phyloP scores from a whole-genome alignment of 192 early-diverging fungal genomes.

The Gryganskiella cystojenkinii region DNA sequence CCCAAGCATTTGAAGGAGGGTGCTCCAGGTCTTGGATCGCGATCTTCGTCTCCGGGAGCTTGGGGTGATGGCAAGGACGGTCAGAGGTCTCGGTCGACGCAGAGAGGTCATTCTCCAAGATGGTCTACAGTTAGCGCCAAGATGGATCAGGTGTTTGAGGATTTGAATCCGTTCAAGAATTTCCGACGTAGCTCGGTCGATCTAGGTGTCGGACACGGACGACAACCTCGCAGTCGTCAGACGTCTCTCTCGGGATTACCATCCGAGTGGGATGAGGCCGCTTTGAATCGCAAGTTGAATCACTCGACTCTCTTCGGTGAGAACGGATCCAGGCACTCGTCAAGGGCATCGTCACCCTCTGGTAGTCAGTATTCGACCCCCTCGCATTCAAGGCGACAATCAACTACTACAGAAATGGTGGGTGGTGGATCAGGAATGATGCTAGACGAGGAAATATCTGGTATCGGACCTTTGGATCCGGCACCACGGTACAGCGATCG shows the following conservation, averaged over 20 bases:
- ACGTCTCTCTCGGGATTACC: slow-evolving; percentile 32
- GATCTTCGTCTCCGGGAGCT: background rate
- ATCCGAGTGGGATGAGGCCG: slow-evolving; percentile 46
- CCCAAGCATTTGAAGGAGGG: slow-evolving; percentile 14
- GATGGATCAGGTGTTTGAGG: slow-evolving; percentile 39
- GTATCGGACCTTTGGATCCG: background rate
- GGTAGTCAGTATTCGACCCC: background rate
- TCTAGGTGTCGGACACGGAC: background rate
- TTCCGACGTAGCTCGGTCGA: slow-evolving; percentile 9
- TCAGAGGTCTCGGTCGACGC: background rate
- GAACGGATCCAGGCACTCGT: slow-evolving; percentile 5
- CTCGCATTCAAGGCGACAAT: background rate
- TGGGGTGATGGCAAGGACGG: background rate
- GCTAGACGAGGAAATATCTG: background rate
- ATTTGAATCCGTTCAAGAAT: slow-evolving; percentile 37
- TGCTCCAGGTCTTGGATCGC: background rate
- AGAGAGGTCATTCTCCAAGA: slow-evolving; percentile 17
- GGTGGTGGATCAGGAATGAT: background rate
- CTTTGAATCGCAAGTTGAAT: slow-evolving; percentile 7
- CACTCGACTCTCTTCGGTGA: slow-evolving; percentile 48
- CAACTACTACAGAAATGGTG: slow-evolving; percentile 2
- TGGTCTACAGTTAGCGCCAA: slow-evolving; percentile 36
- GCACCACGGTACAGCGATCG: background rate
- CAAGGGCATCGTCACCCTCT: background rate
- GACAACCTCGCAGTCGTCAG: slow-evolving; percentile 12